These are phyloP conservation scores for Linnemannia schmuckeri DNA, from an alignment of 192 early-diverging fungal species.

Conservation along the genomic window DNA sequence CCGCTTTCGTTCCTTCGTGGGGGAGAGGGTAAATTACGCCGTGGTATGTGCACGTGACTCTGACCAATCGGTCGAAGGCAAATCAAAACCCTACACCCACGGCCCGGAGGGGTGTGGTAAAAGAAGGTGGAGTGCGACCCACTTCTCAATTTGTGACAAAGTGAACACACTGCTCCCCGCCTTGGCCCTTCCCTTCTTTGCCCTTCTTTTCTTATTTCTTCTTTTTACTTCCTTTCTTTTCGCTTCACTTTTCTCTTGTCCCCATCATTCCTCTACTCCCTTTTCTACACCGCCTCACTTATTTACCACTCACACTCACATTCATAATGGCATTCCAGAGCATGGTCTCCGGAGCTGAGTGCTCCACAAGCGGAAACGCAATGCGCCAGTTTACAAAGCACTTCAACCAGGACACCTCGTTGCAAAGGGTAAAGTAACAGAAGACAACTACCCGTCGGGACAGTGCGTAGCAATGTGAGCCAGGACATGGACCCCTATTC, in stretches of 20 bases:
- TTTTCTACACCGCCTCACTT: neutral
- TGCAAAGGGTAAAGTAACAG: conserved; percentile 75
- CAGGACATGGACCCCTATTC: neutral
- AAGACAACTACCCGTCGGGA: neutral
- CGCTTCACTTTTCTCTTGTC: neutral
- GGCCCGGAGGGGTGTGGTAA: neutral
- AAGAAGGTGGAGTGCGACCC: neutral
- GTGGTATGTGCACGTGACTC: neutral
- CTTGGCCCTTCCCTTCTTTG: conserved; percentile 1
- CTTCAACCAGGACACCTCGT: conserved; percentile 79
- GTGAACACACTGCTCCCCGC: neutral
- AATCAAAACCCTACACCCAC: neutral
- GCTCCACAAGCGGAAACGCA: conserved; percentile 78
- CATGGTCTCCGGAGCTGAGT: conserved; percentile 74
- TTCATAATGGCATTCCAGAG: conserved; percentile 46
- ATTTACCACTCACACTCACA: neutral
- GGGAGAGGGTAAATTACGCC: too few relatives aligned
- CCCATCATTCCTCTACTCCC: neutral
- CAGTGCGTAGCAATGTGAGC: neutral
- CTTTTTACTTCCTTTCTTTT: neutral
- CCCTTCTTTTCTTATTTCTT: neutral
- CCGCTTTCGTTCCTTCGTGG: too few relatives aligned
- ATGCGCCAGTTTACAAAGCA: conserved; percentile 86
- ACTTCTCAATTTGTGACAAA: neutral
- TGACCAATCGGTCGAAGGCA: neutral